Evolutionary conservation across 345 rosid species (phyloP).

Genomic region (Cardamine chenopodiifolia): DNA sequence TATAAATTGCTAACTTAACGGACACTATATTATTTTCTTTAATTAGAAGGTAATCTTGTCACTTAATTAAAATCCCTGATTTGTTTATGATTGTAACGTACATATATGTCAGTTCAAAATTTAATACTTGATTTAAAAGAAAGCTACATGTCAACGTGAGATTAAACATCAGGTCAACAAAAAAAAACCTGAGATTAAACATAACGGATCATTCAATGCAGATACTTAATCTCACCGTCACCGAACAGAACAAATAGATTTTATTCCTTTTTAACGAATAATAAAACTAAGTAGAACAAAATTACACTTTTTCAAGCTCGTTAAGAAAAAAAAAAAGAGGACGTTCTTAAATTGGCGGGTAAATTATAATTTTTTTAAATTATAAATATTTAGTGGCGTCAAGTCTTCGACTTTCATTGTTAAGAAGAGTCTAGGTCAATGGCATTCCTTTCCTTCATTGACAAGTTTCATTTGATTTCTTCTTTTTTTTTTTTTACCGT

Average conservation of each 20-base stretch:
- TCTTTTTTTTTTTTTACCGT: background rate
- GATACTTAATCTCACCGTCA: conserved; percentile 16
- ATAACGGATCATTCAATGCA: conserved; percentile 16
- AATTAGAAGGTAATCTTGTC: background rate
- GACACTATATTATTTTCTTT: background rate
- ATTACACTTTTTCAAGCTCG: background rate
- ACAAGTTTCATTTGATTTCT: background rate
- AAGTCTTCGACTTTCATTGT: background rate
- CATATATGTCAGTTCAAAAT: background rate
- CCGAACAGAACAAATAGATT: conserved; percentile 11
- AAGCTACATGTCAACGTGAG: conserved; percentile 14
- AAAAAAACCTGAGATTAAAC: conserved; percentile 4
- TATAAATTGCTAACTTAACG: background rate
- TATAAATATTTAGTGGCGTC: background rate
- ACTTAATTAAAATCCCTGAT: background rate
- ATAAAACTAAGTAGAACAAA: background rate
- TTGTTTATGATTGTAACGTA: conserved; percentile 21
- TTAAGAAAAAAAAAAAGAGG: background rate
- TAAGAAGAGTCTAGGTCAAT: background rate
- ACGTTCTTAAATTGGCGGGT: conserved; percentile 10
- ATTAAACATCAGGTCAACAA: conserved; percentile 2
- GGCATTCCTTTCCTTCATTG: background rate
- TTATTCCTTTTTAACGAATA: background rate
- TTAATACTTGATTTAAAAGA: background rate
- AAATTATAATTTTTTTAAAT: conserved; percentile 8